Evolutionary conservation across 1,139 yeast genomes (phyloP).

Genomic region (Geotrichum restrictum): DNA sequence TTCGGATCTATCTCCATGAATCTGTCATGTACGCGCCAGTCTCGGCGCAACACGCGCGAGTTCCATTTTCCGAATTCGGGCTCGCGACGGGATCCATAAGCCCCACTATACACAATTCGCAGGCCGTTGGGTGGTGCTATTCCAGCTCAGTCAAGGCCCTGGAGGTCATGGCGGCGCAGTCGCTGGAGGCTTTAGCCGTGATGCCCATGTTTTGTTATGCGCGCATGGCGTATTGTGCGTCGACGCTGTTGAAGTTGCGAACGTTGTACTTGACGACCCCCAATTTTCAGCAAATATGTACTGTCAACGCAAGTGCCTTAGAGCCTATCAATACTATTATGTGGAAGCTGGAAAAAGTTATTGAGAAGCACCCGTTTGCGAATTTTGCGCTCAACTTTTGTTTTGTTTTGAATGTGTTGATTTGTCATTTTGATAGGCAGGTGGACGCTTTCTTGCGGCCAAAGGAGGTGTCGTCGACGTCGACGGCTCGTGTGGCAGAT

Average conservation of each 20-base stretch:
- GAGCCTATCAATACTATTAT: constrained; percentile 46
- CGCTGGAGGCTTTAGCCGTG: constrained; percentile 41
- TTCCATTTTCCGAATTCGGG: constrained; percentile 40
- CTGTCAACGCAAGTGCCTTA: constrained; percentile 48
- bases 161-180: constrained; percentile 22
- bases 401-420: constrained; percentile 32
- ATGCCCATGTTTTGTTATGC: constrained; percentile 63
- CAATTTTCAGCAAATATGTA: constrained; percentile 44
- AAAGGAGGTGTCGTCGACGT: no score
- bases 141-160: constrained; percentile 27
- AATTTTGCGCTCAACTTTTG: constrained; percentile 29
- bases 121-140: constrained; percentile 29
- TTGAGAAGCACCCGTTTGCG: constrained; percentile 28
- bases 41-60: constrained; percentile 33
- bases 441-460: constrained; percentile 10
- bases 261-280: constrained; percentile 57
- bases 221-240: constrained; percentile 64
- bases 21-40: constrained; percentile 43
- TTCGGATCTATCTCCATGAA: constrained; percentile 72
- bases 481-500: no score
- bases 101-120: constrained; percentile 25
- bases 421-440: constrained; percentile 34
- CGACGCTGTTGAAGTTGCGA: constrained; percentile 58
- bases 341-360: constrained; percentile 30
- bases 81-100: constrained; percentile 31